phyloP scores from a whole-genome alignment of 495 filamentous ascomycete genomes.

The Penicillium turbatum region DNA sequence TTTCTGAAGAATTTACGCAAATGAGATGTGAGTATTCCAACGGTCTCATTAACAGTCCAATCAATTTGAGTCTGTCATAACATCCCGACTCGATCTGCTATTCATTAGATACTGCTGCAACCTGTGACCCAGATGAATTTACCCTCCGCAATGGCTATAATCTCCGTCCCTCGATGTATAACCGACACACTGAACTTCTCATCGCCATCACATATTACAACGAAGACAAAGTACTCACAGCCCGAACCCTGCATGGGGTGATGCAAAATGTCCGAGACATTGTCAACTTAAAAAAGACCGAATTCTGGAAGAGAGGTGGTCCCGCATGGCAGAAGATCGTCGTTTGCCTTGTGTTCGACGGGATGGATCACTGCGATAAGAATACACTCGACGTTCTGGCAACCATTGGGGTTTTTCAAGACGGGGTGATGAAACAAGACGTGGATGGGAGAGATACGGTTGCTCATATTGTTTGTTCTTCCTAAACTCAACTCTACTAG shows the following conservation, averaged over 20 bases:
- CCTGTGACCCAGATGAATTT: slow-evolving; percentile 97
- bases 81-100: not conserved
- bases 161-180: slow-evolving; percentile 97
- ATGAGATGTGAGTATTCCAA: slow-evolving; percentile 67
- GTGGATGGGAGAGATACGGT: slow-evolving; percentile 94
- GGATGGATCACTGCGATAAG: slow-evolving; percentile 96
- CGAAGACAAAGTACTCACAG: slow-evolving; percentile 90
- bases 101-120: slow-evolving; percentile 80
- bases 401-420: slow-evolving; percentile 92
- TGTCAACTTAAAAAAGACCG: slow-evolving; percentile 93
- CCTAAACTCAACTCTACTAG: too few species aligned
- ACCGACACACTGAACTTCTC: slow-evolving; percentile 91
- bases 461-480: slow-evolving; percentile 69
- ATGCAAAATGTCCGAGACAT: slow-evolving; percentile 99
- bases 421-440: slow-evolving; percentile 96
- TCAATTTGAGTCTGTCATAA: too few species aligned
- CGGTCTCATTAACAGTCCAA: not conserved
- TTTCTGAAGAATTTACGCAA: slow-evolving; percentile 88
- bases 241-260: slow-evolving; percentile 89
- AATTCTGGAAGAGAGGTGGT: slow-evolving; percentile 98
- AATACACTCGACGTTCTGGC: slow-evolving; percentile 89
- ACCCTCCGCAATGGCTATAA: slow-evolving; percentile 99
- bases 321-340: slow-evolving; percentile 99
- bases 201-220: slow-evolving; percentile 99
- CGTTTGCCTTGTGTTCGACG: slow-evolving; percentile 91